These are phyloP conservation scores for Giardia muris DNA, from an alignment of 208 protist species.

Conservation along the genomic window DNA sequence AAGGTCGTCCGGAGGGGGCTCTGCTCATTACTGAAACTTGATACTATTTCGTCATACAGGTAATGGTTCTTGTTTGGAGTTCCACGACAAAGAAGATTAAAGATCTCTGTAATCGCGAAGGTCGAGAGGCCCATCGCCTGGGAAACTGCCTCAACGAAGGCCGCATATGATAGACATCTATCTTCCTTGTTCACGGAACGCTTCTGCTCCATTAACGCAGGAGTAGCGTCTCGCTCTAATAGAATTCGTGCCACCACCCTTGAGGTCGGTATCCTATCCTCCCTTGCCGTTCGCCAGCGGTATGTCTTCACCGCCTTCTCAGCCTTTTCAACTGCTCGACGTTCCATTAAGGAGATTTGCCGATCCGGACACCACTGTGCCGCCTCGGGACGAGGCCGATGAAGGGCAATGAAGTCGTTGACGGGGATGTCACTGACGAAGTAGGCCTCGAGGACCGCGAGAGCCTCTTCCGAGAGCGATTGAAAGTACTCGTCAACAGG, in stretches of 20 bases:
- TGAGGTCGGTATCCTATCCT: not conserved
- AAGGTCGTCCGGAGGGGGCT: not conserved
- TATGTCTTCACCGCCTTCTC: not conserved
- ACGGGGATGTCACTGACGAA: not conserved
- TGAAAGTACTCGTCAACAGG: not conserved
- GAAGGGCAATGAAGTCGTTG: not conserved
- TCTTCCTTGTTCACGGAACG: not conserved
- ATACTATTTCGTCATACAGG: not conserved
- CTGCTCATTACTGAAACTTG: not conserved
- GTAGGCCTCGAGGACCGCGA: not conserved
- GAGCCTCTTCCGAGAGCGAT: not conserved
- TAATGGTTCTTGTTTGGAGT: not conserved
- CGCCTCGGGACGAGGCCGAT: not conserved
- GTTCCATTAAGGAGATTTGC: not conserved
- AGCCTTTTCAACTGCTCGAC: not conserved
- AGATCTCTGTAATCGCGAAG: not conserved
- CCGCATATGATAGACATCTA: not conserved
- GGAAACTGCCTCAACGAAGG: not conserved
- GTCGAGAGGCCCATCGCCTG: not conserved
- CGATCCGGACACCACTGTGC: not conserved
- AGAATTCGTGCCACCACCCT: not conserved
- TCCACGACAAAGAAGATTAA: not conserved
- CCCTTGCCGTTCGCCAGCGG: not conserved
- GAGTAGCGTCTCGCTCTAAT: not conserved
- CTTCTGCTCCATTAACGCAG: not conserved